phyloP scores from a whole-genome alignment of 768 basidiomycete genomes.

The Termitomyces sp. region DNA sequence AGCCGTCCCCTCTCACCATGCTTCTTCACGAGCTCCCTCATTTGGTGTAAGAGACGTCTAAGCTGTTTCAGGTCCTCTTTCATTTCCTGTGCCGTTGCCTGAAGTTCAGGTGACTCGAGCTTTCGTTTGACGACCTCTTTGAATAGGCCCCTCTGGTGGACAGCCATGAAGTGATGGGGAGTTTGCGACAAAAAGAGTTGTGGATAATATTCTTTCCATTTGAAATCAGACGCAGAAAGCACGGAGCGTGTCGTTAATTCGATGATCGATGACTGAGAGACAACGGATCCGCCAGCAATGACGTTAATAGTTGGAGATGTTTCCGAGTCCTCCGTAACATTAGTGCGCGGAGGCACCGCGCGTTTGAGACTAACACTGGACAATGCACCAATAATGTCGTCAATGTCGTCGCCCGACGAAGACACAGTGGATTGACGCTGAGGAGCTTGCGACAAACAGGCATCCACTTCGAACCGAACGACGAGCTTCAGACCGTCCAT shows the following conservation, averaged over 20 bases:
- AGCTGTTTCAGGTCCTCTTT: conserved; percentile 33
- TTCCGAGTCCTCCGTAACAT: conserved; percentile 3
- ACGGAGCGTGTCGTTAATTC: conserved; percentile 42
- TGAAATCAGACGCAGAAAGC: conserved; percentile 21
- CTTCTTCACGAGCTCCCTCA: conserved; percentile 44
- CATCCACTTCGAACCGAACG: conserved; percentile 56
- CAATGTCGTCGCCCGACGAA: conserved; percentile 18
- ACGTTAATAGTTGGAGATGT: conserved; percentile 17
- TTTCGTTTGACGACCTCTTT: conserved; percentile 41
- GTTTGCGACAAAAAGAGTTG: conserved; percentile 72
- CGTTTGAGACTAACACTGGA: conserved; percentile 22
- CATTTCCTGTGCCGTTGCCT: conserved; percentile 20
- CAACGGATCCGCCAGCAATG: conserved; percentile 20
- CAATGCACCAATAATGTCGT: conserved; percentile 30
- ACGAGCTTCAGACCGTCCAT: conserved; percentile 53
- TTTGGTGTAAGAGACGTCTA: conserved; percentile 32
- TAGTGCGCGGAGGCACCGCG: conserved; percentile 12
- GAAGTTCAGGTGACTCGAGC: conserved; percentile 30
- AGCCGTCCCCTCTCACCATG: conserved; percentile 48
- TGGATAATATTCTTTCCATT: conserved; percentile 60
- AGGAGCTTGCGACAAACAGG: conserved; percentile 23
- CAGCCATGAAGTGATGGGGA: conserved; percentile 50
- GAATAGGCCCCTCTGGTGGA: conserved; percentile 54
- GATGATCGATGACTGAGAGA: conserved; percentile 37
- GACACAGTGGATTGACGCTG: background rate